A percentile compares a stretch with the other conserved stretches of the same genome.
Evolutionary conservation across 768 basidiomycete species (phyloP).

Genomic region (Crassisporium funariophilum): DNA sequence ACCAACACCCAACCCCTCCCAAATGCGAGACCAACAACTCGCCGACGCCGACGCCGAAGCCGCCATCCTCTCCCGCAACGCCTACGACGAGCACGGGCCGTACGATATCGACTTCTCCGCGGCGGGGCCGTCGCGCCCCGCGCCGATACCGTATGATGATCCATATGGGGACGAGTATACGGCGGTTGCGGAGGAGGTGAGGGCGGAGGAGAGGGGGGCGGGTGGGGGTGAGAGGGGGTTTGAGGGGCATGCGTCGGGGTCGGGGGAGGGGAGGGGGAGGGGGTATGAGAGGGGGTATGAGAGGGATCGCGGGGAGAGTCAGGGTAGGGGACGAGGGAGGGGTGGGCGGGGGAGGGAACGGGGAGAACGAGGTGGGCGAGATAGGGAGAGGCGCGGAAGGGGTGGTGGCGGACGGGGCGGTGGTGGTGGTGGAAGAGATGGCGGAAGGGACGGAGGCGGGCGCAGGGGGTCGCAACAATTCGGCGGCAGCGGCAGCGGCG

Average conservation of each 20-base stretch:
- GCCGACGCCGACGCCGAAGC: too few relatives aligned
- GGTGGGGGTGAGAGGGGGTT: constrained; percentile 2
- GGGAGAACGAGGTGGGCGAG: constrained; percentile 37
- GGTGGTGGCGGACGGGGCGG: constrained; percentile 32
- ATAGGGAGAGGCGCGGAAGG: constrained; percentile 32
- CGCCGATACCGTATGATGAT: constrained; percentile 78
- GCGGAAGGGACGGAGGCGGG: constrained; percentile 5
- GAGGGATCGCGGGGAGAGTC: constrained; percentile 4
- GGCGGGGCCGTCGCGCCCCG: constrained; percentile 52
- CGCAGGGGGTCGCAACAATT: constrained; percentile 17
- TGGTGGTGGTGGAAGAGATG: constrained; percentile 1
- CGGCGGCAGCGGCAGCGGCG: too few relatives aligned
- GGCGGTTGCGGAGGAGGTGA: constrained; percentile 17
- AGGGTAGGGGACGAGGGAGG: constrained; percentile 14
- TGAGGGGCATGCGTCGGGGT: constrained; percentile 7
- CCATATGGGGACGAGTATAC: constrained; percentile 60
- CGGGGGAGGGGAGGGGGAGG: constrained; percentile 8
- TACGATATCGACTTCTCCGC: constrained; percentile 67
- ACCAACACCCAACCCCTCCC: constrained; percentile 55
- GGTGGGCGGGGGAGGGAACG: constrained; percentile 35
- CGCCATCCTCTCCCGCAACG: constrained; percentile 53
- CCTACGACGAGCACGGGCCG: constrained; percentile 66
- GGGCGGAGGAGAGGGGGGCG: background rate
- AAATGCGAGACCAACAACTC: constrained; percentile 57
- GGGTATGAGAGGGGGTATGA: constrained; percentile 1